These are phyloP conservation scores for Fusarium pilosicola DNA, from an alignment of 2,329 filamentous ascomycete genomes.

Conservation along the genomic window DNA sequence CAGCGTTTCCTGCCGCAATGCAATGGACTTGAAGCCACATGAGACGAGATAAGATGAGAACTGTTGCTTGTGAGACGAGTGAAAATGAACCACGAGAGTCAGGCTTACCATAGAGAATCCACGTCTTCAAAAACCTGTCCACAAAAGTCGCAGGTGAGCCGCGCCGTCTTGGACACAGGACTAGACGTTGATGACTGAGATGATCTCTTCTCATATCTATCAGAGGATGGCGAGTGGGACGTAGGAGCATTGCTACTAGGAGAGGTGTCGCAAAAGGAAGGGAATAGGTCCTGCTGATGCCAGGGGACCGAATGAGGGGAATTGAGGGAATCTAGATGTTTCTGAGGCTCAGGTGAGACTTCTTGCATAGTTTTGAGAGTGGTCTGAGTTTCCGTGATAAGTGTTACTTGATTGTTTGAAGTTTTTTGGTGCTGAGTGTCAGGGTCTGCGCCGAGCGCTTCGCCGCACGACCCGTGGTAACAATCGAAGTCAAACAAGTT, in stretches of 20 bases:
- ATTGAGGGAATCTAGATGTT: accelerated
- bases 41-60: neutral
- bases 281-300: accelerated
- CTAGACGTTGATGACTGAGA: neutral
- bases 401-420: neutral
- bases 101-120: neutral
- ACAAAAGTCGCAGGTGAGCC: neutral
- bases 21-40: accelerated
- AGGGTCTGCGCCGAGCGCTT: neutral
- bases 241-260: neutral
- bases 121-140: accelerated
- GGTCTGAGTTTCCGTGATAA: neutral
- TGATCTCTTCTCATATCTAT: accelerated
- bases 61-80: neutral
- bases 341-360: accelerated
- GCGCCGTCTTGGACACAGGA: neutral
- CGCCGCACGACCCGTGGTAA: accelerated
- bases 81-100: accelerated
- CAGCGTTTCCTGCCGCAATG: neutral
- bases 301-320: accelerated
- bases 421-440: neutral
- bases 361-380: too few species aligned
- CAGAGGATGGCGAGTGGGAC: accelerated
- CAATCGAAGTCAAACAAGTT: neutral
- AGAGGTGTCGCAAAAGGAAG: neutral